Evolutionary conservation across 208 protist genomes (phyloP), one percentile per base, ranked within the genome.

Genomic region (Leishmania gerbilli): DNA sequence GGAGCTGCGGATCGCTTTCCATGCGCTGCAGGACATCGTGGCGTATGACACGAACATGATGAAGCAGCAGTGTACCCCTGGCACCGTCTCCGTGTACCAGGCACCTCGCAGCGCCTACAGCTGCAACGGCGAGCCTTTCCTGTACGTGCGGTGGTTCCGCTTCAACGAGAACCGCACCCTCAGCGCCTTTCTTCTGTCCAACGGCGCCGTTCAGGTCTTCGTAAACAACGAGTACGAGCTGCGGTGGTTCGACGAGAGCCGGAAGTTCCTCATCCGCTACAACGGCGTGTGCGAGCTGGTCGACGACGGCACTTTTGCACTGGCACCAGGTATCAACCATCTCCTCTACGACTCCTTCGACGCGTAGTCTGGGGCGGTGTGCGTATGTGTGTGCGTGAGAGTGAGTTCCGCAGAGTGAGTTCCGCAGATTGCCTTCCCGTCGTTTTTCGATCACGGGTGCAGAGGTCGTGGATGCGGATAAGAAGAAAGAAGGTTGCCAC

Each of bases 71-170:
- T 92, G 93, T n/a, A 85, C 92, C 31, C 95, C 93, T n/a, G 93
- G 93, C 37, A 92, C 90, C 0, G 81, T 96, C 47, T 94, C 93
- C 1, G 88, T 98, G 13, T 97, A 97, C 79, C 91, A 93, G 56
- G 82, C 92, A 7, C 84, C 95, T 34, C 90, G 89, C 69, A 95
- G 88, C 67, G 88, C 90, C 56, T 88, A 90, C 77, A 90, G 88
- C 37, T 90, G 84, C 76, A 86, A 92, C 37, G 90, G 88, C 21
- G 90, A 93, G 79, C 91, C 93, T 17, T 91, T 95, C 79, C 74
- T 96, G 13, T 98, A 94, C 84, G 91, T 98, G 71, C 95, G 95
- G 37, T 98, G 93, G 93, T 96, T 97, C 82, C 93, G 95, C 84
- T 94, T 92, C 77, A 93, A 89, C 79, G 85, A 85, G 58, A 90